Conservation (phyloP, 768 basidiomycete genomes). For the Agrocybe praecox region DNA sequence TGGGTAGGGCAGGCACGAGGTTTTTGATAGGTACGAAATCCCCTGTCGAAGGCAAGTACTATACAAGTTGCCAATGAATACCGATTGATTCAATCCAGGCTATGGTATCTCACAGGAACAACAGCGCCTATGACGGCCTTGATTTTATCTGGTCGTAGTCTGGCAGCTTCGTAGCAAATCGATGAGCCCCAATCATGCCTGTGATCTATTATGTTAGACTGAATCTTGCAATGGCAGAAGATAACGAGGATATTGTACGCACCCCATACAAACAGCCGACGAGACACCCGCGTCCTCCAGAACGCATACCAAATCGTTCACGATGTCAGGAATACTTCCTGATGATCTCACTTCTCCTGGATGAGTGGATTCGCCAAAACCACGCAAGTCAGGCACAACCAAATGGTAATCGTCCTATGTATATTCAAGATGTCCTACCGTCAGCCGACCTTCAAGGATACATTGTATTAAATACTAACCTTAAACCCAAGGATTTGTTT, state of each 20-base stretch:
- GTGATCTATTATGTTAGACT: neutral
- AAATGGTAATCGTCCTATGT: conserved; percentile 61
- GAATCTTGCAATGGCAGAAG: neutral
- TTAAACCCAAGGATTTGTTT: conserved; percentile 70
- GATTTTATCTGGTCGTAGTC: conserved; percentile 68
- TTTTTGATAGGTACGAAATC: conserved; percentile 48
- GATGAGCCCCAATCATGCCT: conserved; percentile 82
- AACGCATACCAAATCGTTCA: conserved; percentile 65
- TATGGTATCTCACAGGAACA: conserved; percentile 51
- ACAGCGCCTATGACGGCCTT: conserved; percentile 57
- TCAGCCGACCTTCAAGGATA: neutral
- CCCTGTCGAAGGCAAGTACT: conserved; percentile 64
- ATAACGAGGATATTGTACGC: conserved; percentile 9
- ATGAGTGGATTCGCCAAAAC: conserved; percentile 70
- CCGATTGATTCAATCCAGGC: neutral
- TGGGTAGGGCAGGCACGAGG: conserved; percentile 45
- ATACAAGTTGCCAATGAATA: neutral
- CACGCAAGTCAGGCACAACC: conserved; percentile 64
- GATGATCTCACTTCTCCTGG: conserved; percentile 64
- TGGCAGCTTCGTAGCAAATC: conserved; percentile 68
- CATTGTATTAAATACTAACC: conserved; percentile 29
- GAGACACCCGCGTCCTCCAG: conserved; percentile 50
- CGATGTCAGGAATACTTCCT: conserved; percentile 60
- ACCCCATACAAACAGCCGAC: conserved; percentile 68
- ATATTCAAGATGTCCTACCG: neutral